These are phyloP conservation scores for Thalassiosira pacifica DNA, from an alignment of 352 stramenopile species.

Conservation along the genomic window DNA sequence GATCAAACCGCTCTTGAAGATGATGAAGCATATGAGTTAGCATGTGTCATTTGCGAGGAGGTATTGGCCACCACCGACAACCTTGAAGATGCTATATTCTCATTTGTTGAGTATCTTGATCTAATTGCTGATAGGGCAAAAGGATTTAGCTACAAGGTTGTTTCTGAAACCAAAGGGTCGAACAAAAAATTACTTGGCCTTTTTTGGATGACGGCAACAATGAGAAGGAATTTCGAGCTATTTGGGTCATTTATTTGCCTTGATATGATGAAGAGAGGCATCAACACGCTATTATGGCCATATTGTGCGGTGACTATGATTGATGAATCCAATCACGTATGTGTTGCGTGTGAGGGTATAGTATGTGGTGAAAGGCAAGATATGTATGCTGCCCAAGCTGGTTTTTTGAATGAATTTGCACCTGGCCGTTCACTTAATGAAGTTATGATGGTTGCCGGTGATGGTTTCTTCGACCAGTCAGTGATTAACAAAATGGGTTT, in stretches of 20 bases:
- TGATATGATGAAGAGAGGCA: conserved; percentile 51
- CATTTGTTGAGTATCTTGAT: too few relatives aligned
- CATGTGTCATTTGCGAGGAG: conserved; percentile 2
- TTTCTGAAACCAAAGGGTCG: too few relatives aligned
- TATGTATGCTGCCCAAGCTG: conserved; percentile 25
- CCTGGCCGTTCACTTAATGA: conserved; percentile 3
- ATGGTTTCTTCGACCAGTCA: conserved; percentile 54
- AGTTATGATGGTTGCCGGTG: conserved; percentile 48
- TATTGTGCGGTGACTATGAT: conserved; percentile 47
- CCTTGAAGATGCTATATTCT: too few relatives aligned
- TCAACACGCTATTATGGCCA: conserved; percentile 48
- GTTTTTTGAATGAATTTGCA: conserved; percentile 30
- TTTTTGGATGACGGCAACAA: too few relatives aligned
- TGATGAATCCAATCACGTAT: conserved; percentile 35
- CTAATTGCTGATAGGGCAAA: too few relatives aligned
- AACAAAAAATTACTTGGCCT: too few relatives aligned
- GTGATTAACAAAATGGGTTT: conserved; percentile 43
- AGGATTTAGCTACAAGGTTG: too few relatives aligned
- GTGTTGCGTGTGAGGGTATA: conserved; percentile 51
- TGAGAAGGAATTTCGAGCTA: conserved; percentile 10
- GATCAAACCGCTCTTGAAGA: conserved; percentile 1
- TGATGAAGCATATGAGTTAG: conserved; percentile 1
- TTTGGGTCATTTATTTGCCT: conserved; percentile 20
- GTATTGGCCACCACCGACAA: neutral
- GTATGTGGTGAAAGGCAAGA: conserved; percentile 31